phyloP scores from a whole-genome alignment of 2,329 filamentous ascomycete genomes.

The Colletotrichum higginsianum region DNA sequence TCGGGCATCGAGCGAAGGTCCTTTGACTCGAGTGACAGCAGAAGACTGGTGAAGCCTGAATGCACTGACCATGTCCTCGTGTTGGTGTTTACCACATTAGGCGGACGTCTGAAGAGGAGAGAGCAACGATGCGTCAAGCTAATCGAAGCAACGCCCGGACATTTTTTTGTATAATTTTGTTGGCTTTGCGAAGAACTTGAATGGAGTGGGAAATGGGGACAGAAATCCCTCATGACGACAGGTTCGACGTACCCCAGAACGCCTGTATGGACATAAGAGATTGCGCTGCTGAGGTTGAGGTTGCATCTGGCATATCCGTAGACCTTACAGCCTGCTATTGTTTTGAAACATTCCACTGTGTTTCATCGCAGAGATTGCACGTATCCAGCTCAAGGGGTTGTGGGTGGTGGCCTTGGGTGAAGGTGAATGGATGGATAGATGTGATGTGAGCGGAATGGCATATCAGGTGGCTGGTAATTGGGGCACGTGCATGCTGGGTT shows the following conservation, averaged over 20 bases:
- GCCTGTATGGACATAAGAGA: background rate
- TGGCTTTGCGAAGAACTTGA: background rate
- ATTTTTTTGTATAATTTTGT: background rate
- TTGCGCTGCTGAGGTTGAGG: background rate
- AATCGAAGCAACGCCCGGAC: constrained; percentile 14
- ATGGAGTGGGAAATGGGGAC: background rate
- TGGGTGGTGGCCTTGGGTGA: background rate
- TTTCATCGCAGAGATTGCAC: constrained; percentile 36
- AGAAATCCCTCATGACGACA: background rate
- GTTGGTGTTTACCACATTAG: constrained; percentile 9
- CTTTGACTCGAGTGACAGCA: constrained; percentile 11
- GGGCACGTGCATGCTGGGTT: constrained; percentile 30
- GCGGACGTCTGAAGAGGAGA: constrained; percentile 15
- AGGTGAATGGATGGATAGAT: constrained; percentile 24
- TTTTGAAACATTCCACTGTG: constrained; percentile 40
- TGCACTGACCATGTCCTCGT: constrained; percentile 24
- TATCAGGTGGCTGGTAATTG: constrained; percentile 36
- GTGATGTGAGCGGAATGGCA: constrained; percentile 14
- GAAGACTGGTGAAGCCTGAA: constrained; percentile 26
- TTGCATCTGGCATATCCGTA: background rate
- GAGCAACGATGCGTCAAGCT: constrained; percentile 3
- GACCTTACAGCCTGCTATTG: constrained; percentile 32
- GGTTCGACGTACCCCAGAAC: background rate
- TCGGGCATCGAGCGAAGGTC: constrained; percentile 15
- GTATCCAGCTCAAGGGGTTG: constrained; percentile 10